These are phyloP conservation scores for Salvia splendens DNA, from an alignment of 257 asterid species.

Conservation along the genomic window DNA sequence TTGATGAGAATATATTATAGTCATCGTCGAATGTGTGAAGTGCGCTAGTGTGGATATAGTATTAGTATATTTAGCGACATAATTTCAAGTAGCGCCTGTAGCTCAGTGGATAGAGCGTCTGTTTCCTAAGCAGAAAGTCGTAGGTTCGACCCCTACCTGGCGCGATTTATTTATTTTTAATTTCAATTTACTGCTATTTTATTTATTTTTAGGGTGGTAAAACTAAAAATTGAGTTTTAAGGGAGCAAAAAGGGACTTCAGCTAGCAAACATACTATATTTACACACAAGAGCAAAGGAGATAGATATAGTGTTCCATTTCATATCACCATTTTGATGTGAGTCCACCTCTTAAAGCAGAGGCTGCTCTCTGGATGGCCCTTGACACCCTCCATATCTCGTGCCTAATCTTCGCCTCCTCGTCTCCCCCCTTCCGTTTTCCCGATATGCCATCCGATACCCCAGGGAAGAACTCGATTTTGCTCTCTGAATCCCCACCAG, in stretches of 20 bases:
- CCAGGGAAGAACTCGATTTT: constrained; percentile 76
- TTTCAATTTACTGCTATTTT: too few species aligned
- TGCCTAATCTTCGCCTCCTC: constrained; percentile 49
- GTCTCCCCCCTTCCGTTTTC: not conserved
- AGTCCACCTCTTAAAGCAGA: constrained; percentile 59
- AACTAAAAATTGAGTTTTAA: too few species aligned
- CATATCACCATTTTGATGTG: constrained; percentile 33
- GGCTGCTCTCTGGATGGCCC: constrained; percentile 79
- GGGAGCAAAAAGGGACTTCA: too few species aligned
- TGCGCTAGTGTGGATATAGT: too few species aligned
- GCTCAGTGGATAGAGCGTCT: constrained; percentile 99
- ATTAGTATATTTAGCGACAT: too few species aligned
- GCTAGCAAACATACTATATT: too few species aligned
- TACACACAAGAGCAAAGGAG: too few species aligned
- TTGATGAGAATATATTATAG: too few species aligned
- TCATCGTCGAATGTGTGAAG: too few species aligned
- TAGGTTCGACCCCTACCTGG: constrained; percentile 99
- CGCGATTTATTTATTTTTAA: constrained; percentile 41
- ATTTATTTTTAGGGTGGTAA: too few species aligned
- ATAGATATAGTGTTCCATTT: too few species aligned
- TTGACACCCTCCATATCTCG: constrained; percentile 79
- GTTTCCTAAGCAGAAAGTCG: constrained; percentile 98
- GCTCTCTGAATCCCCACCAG: constrained; percentile 27
- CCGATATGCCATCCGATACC: constrained; percentile 50
- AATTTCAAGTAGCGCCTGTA: constrained; percentile 55